Evolutionary conservation across 306 rosid genomes (phyloP).

Genomic region (Corylus avellana): DNA sequence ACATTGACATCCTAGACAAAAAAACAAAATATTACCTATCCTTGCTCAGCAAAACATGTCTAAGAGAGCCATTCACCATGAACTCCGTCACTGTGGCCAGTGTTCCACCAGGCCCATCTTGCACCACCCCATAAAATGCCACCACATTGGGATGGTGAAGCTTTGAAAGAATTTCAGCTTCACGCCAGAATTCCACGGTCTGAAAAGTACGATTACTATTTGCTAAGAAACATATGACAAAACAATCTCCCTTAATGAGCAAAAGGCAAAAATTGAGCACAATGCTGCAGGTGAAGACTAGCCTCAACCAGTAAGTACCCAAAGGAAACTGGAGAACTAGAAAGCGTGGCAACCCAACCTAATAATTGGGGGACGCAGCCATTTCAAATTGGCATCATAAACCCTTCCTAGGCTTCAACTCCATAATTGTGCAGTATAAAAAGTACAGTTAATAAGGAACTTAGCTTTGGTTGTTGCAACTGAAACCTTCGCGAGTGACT

Average conservation of each 20-base stretch:
- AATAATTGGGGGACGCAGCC: background rate
- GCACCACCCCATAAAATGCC: conserved; percentile 65
- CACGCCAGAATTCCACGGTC: conserved; percentile 86
- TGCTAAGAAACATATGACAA: conserved; percentile 19
- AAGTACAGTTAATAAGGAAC: background rate
- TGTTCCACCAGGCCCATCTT: conserved; percentile 84
- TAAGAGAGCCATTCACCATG: conserved; percentile 91
- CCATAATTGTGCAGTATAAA: background rate
- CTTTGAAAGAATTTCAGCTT: conserved; percentile 79
- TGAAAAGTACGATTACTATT: conserved; percentile 27
- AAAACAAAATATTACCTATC: conserved; percentile 55
- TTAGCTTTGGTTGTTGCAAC: background rate
- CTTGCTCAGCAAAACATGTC: conserved; percentile 72
- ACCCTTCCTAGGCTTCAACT: background rate
- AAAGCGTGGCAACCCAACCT: background rate
- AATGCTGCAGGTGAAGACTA: conserved; percentile 6
- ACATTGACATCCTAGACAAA: conserved; percentile 17
- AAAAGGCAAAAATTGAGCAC: background rate
- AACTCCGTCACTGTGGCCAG: conserved; percentile 82
- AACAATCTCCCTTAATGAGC: background rate
- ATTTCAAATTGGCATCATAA: background rate
- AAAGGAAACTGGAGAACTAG: conserved; percentile 3
- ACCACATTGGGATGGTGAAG: conserved; percentile 96
- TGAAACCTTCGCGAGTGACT: background rate
- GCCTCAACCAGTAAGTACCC: conserved; percentile 6